phyloP scores from a whole-genome alignment of 1,284 basidiomycete species.

The Irpex sp. region DNA sequence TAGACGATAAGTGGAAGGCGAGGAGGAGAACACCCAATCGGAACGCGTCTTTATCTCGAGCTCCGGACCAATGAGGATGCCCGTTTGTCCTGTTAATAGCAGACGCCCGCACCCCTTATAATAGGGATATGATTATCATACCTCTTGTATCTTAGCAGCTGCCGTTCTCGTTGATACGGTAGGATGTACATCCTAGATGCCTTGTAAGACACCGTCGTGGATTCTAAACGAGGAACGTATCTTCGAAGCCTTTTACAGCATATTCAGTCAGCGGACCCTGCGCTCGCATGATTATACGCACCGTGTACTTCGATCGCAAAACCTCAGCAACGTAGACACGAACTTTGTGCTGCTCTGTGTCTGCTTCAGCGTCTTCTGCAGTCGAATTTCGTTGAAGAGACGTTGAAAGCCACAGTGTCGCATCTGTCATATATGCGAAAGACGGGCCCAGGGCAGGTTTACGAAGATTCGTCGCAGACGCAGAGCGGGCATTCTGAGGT shows the following conservation, averaged over 20 bases:
- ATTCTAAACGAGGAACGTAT: slow-evolving; percentile 29
- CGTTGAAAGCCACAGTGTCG: slow-evolving; percentile 61
- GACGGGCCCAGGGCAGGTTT: slow-evolving; percentile 73
- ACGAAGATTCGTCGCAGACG: slow-evolving; percentile 34
- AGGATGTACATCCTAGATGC: not conserved
- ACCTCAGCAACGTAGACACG: slow-evolving; percentile 23
- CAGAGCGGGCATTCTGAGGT: slow-evolving; percentile 34
- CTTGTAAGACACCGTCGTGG: slow-evolving; percentile 12
- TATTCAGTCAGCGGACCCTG: not conserved
- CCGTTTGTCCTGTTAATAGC: too few species aligned
- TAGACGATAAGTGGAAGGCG: too few species aligned
- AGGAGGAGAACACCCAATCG: too few species aligned
- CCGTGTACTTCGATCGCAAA: slow-evolving; percentile 39
- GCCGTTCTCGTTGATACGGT: not conserved
- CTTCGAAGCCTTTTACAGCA: slow-evolving; percentile 30
- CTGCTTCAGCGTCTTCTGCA: not conserved
- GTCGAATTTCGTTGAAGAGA: not conserved
- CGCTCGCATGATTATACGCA: slow-evolving; percentile 21
- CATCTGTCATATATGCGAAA: slow-evolving; percentile 66
- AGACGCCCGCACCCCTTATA: too few species aligned
- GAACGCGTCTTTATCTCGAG: too few species aligned
- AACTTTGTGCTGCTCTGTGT: slow-evolving; percentile 1
- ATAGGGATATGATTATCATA: not conserved
- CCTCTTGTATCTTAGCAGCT: not conserved
- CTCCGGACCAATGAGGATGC: too few species aligned